These are phyloP conservation scores for Stachybotrys elegans DNA, from an alignment of 2,329 filamentous ascomycete species.

Conservation along the genomic window DNA sequence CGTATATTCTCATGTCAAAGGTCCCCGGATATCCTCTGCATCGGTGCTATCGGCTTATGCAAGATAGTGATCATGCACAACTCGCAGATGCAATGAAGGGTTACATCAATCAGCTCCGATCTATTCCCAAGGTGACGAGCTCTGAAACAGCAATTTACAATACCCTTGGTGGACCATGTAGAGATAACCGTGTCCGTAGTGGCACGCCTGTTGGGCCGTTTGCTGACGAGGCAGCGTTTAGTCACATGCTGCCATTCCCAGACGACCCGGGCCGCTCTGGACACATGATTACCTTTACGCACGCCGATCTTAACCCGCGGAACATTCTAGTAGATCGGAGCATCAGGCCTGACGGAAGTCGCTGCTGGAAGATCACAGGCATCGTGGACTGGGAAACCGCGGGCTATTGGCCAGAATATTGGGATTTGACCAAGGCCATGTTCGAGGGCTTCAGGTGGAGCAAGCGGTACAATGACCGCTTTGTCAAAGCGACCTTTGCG, in stretches of 20 bases:
- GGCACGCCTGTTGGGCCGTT: slow-evolving; percentile 19
- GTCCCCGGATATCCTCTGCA: slow-evolving; percentile 4
- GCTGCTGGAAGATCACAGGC: slow-evolving; percentile 1
- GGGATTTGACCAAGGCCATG: slow-evolving; percentile 4
- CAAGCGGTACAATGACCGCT: neutral
- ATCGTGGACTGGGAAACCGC: slow-evolving; percentile 4
- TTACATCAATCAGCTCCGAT: slow-evolving; percentile 20
- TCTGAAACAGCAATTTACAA: slow-evolving; percentile 20
- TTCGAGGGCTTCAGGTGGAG: slow-evolving; percentile 1
- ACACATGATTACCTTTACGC: slow-evolving; percentile 25
- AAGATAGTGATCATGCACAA: slow-evolving; percentile 15
- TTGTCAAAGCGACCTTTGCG: neutral
- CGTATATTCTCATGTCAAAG: slow-evolving; percentile 5
- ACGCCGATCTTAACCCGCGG: slow-evolving; percentile 25
- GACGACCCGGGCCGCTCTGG: slow-evolving; percentile 22
- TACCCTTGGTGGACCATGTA: slow-evolving; percentile 18
- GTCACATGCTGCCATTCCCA: slow-evolving; percentile 19
- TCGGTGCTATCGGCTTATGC: slow-evolving; percentile 16
- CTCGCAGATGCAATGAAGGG: slow-evolving; percentile 18
- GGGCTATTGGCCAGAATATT: slow-evolving; percentile 3
- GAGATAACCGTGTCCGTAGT: slow-evolving; percentile 20
- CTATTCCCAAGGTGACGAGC: slow-evolving; percentile 14
- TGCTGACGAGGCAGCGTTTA: slow-evolving; percentile 25
- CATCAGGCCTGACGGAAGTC: slow-evolving; percentile 10
- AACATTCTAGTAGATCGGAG: slow-evolving; percentile 23